Evolutionary conservation across 345 rosid species (phyloP).

Genomic region (Melastoma malabathricum): DNA sequence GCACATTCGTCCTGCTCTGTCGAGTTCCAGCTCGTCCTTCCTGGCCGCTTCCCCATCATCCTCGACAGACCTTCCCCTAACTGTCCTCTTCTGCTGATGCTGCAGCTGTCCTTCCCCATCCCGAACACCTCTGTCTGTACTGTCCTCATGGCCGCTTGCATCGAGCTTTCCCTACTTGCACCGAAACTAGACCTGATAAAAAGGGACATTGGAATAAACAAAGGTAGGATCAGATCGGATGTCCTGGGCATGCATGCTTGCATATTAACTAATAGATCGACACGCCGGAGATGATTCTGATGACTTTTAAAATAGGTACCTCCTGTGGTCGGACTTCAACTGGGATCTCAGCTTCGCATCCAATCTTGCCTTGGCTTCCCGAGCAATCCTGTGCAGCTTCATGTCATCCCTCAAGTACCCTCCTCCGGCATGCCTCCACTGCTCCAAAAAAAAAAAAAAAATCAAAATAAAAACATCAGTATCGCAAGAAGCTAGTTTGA

Average conservation of each 20-base stretch:
- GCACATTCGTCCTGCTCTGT: constrained; percentile 54
- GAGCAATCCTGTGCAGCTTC: constrained; percentile 49
- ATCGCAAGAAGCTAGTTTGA: too few relatives aligned
- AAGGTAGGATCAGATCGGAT: too few relatives aligned
- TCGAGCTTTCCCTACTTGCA: too few relatives aligned
- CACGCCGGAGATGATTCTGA: not conserved
- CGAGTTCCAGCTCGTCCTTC: constrained; percentile 36
- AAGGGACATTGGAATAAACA: too few relatives aligned
- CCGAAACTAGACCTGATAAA: too few relatives aligned
- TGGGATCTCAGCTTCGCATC: constrained; percentile 44
- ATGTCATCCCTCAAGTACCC: constrained; percentile 17
- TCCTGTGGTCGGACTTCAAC: constrained; percentile 18
- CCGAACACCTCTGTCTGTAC: too few relatives aligned
- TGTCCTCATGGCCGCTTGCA: too few relatives aligned
- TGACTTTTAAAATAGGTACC: constrained; percentile 10
- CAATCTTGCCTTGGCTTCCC: constrained; percentile 78
- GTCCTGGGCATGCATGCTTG: too few relatives aligned
- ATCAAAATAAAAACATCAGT: too few relatives aligned
- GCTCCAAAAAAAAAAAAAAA: constrained; percentile 6
- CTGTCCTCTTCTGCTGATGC: constrained; percentile 8
- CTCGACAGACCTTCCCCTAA: constrained; percentile 19
- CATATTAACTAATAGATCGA: not conserved
- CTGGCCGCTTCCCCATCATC: constrained; percentile 30
- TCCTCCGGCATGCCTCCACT: constrained; percentile 21
- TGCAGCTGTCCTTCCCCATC: constrained; percentile 14